These are phyloP conservation scores for Cornus controversa DNA, from an alignment of 148 eudicot genomes.

Conservation along the genomic window DNA sequence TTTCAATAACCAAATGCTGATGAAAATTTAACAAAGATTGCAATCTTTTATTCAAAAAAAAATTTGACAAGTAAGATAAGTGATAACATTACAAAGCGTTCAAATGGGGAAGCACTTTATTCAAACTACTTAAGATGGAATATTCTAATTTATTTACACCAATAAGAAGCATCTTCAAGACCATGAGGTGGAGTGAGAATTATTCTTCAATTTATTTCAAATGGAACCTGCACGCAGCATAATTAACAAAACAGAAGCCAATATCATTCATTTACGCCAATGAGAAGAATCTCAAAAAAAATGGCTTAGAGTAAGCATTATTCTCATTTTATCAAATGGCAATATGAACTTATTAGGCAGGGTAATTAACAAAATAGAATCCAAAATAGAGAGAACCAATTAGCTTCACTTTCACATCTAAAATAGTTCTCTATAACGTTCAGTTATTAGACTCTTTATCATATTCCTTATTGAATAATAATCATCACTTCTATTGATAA, in stretches of 20 bases:
- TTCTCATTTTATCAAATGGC: background rate
- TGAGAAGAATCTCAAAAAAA: too few relatives aligned
- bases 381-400: background rate
- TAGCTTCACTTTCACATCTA: background rate
- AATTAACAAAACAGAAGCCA: background rate
- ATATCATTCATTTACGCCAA: background rate
- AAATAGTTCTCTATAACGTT: background rate
- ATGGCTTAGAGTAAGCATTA: background rate
- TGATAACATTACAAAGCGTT: too few relatives aligned
- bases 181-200: background rate
- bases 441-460: background rate
- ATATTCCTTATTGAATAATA: background rate
- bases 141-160: background rate
- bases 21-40: too few relatives aligned
- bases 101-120: too few relatives aligned
- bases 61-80: too few relatives aligned
- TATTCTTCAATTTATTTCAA: background rate
- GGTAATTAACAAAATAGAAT: background rate
- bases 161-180: background rate
- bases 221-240: background rate
- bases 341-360: background rate
- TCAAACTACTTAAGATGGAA: background rate
- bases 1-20: too few relatives aligned
- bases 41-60: too few relatives aligned
- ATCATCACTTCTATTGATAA: background rate